Base-by-base conservation (phyloP, 75 land plant genomes). In the Sequoiadendron giganteum region DNA sequence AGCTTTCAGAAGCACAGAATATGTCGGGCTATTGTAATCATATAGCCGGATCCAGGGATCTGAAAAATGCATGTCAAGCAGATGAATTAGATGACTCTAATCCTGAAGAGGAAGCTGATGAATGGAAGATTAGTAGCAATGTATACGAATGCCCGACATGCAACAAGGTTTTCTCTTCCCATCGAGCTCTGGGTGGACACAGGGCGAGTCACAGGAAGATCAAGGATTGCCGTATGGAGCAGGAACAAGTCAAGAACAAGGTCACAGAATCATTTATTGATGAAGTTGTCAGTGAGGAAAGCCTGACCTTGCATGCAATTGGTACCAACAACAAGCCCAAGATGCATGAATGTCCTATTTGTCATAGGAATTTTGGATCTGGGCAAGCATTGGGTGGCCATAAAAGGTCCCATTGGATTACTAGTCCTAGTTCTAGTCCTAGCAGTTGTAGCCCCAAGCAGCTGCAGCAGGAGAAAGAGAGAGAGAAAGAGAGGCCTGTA, bases 371-470 rank as follows among this genome's bases (percentile, higher is more conserved):
- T 42, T 94, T 94, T 85, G 38, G 88, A 1, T 88, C 90, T 8
- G 93, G 92, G 10, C 94, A 94, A 68, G 95, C 94, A 5, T 65
- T 94, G 19, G 95, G 95, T 0, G 95, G 94, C 40, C 95, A 94
- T 86, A 94, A 87, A 91, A 86, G 94, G 84, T 87, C 91, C 86
- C 95, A 91, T 68, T 91, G 90, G 93, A 92, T 45, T 47, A 10
- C 16, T 47, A 82, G 49, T 45, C n/a, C 47, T 45, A 81, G 28
- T 81, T 40, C 3, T 3, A 43, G 49, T 7, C 30, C 8, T 6
- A n/a, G 73, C 1, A 72, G 34, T 73, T 32, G 38, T 9, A 32
- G 77, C 3, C 77, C 77, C 34, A 75, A 72, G 30, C 36, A 72
- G 76, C 3, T n/a, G 11, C 76, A 72, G n/a, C 39, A 34, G 39